Evolutionary conservation across 768 basidiomycete genomes (phyloP), one percentile per base, ranked within the genome.

Genomic region (Multifurca ochricompacta): DNA sequence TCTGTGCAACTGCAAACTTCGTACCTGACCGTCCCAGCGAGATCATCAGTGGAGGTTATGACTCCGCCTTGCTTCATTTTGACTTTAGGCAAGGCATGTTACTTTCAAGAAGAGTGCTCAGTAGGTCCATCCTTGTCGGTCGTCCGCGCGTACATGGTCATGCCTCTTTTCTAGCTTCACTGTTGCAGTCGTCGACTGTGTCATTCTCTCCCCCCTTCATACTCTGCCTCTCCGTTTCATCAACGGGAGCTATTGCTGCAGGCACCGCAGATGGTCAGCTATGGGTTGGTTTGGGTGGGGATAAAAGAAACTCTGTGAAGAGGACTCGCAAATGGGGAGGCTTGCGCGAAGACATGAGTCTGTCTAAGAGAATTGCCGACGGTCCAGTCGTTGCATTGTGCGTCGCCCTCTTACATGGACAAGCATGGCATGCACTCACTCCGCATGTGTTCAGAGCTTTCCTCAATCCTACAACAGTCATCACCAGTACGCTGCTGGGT

Each of bases 231-330:
- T 73, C 84, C 1, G 64, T 91, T 27, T 82, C 83, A 3, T 53
- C 73, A 0, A 74, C 70, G 4, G 87, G 85, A 0, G 63, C 81
- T 30, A 64, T 90, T 16, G 86, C 81, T 13, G 85, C 80, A 6
- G 82, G 85, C 5, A 85, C 82, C 1, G 89, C 87, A 8, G 86
- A 91, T 64, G 89, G 89, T 3, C 78, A 79, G 35, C 63, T 91
- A 4, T 81, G 80, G 73, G 60, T 89, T 23, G 85, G 87, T 11
- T 75, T 76, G 9, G 80, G 87, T 3, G 87, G 84, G 6, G 82
- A 83, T 63, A 85, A 79, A 63, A 51, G 39, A 41, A 55, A 54
- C 35, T 59, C 53, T 6, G 57, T 53, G 54, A 83, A 80, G 68
- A 71, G 76, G 55, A 72, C 72, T 32, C 77, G 80, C 54, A 85